Evolutionary conservation across 1,284 basidiomycete genomes (phyloP).

Genomic region (Cutaneotrichosporon sp.): DNA sequence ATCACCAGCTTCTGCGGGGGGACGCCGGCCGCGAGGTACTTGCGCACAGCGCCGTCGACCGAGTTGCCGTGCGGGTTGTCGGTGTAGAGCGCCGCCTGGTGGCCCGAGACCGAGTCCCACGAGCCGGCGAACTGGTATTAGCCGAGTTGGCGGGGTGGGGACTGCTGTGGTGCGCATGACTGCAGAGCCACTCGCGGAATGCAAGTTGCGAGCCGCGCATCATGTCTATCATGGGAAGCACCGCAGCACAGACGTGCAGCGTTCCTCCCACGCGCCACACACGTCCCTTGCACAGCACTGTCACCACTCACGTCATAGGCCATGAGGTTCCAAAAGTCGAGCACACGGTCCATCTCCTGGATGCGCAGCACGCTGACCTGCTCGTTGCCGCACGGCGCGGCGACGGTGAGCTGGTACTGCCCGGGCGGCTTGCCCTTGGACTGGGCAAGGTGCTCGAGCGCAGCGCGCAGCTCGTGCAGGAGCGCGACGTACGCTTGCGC

Average conservation of each 20-base stretch:
- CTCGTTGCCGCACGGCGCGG: conserved; percentile 76
- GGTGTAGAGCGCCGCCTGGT: conserved; percentile 77
- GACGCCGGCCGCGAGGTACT: conserved; percentile 69
- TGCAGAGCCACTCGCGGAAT: too few species aligned
- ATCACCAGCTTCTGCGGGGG: conserved; percentile 72
- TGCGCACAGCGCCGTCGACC: conserved; percentile 70
- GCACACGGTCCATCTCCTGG: conserved; percentile 67
- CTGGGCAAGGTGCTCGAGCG: conserved; percentile 51
- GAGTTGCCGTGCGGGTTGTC: conserved; percentile 56
- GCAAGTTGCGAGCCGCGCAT: too few species aligned
- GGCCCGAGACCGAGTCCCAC: conserved; percentile 61
- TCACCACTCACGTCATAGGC: conserved; percentile 23
- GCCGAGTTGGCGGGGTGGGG: too few species aligned
- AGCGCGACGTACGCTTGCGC: conserved; percentile 57
- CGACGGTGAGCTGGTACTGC: conserved; percentile 60
- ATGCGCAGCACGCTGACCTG: conserved; percentile 70
- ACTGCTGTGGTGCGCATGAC: too few species aligned
- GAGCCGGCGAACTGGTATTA: conserved; percentile 50
- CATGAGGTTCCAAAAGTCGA: conserved; percentile 93
- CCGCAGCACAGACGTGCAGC: too few species aligned
- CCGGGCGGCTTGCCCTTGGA: conserved; percentile 38
- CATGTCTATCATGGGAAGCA: too few species aligned
- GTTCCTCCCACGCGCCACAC: too few species aligned
- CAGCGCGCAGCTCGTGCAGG: conserved; percentile 55
- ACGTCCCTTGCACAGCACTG: background rate